Evolutionary conservation across 345 rosid species (phyloP).

Genomic region (Combretum micranthum): DNA sequence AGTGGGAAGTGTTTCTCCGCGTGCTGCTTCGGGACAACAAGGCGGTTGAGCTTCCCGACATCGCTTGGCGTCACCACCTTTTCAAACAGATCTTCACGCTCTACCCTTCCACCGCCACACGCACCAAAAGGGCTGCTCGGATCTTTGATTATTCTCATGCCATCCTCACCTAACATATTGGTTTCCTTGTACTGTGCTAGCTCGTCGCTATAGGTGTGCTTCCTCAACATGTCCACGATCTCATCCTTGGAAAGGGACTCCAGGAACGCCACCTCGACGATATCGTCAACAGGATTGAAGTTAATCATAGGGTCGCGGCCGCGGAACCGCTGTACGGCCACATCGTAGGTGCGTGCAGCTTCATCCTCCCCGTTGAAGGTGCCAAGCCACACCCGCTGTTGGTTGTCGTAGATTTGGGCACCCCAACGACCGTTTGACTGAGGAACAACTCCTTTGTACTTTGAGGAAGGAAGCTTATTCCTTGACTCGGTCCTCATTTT

Average conservation of each 20-base stretch:
- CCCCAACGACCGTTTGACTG: conserved; percentile 62
- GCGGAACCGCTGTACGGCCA: conserved; percentile 44
- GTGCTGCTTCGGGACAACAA: conserved; percentile 90
- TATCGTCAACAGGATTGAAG: conserved; percentile 20
- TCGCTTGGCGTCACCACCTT: conserved; percentile 89
- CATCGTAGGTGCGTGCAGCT: conserved; percentile 47
- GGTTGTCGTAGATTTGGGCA: conserved; percentile 54
- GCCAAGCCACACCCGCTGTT: conserved; percentile 54
- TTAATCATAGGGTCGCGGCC: conserved; percentile 49
- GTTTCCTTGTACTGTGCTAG: conserved; percentile 39
- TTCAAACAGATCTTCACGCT: conserved; percentile 70
- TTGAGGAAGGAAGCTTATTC: conserved; percentile 29
- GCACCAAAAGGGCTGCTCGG: background rate
- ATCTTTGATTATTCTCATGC: background rate
- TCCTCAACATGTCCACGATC: conserved; percentile 55
- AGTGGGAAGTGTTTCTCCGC: conserved; percentile 77
- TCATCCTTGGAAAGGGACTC: conserved; percentile 45
- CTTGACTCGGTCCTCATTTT: conserved; percentile 23
- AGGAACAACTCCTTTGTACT: conserved; percentile 47
- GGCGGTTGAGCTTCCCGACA: conserved; percentile 92
- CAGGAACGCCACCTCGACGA: conserved; percentile 29
- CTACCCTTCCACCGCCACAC: conserved; percentile 14
- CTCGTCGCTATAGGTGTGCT: conserved; percentile 46
- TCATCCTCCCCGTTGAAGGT: conserved; percentile 49
- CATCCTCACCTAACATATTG: background rate